A percentile compares a stretch with the other conserved stretches of the same genome.
These are phyloP conservation scores for Phanerochaete sordida DNA, from an alignment of 768 basidiomycete genomes.

Conservation along the genomic window DNA sequence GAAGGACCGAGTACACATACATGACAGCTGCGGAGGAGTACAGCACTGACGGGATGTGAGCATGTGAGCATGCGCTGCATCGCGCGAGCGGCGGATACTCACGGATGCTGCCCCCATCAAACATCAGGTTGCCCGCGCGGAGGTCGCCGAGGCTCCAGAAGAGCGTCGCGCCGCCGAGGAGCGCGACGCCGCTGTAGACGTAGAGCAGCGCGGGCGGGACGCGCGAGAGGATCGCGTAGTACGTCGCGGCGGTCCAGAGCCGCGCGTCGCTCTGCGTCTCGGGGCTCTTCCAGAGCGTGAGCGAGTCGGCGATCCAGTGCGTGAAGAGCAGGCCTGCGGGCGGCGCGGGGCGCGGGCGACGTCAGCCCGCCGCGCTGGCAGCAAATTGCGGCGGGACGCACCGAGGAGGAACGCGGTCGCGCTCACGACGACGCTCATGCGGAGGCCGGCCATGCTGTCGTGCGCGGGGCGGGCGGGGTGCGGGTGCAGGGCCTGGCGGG, in stretches of 20 bases:
- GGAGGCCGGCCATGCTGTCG: constrained; percentile 55
- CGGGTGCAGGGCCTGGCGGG: too few species aligned
- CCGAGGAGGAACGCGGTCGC: constrained; percentile 80
- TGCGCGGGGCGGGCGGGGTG: too few species aligned
- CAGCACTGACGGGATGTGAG: constrained; percentile 47
- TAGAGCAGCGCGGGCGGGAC: constrained; percentile 56
- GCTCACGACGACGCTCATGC: constrained; percentile 71
- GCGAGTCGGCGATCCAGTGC: constrained; percentile 91
- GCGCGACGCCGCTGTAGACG: constrained; percentile 50
- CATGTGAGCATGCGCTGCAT: neutral
- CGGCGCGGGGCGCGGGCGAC: neutral
- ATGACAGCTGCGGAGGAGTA: constrained; percentile 68
- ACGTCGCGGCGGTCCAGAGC: constrained; percentile 78
- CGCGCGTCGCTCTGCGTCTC: constrained; percentile 68
- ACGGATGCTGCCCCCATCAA: constrained; percentile 89
- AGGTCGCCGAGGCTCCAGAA: constrained; percentile 78
- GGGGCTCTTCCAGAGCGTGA: constrained; percentile 87
- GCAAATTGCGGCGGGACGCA: constrained; percentile 27
- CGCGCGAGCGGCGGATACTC: constrained; percentile 26
- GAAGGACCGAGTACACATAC: constrained; percentile 75
- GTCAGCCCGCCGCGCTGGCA: neutral
- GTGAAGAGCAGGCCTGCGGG: constrained; percentile 72
- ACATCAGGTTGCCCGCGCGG: constrained; percentile 83
- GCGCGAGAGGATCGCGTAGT: constrained; percentile 76
- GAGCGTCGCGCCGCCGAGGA: constrained; percentile 62